These are phyloP conservation scores for Cladosporium sp. DNA, from an alignment of 2,329 filamentous ascomycete species.

Conservation along the genomic window DNA sequence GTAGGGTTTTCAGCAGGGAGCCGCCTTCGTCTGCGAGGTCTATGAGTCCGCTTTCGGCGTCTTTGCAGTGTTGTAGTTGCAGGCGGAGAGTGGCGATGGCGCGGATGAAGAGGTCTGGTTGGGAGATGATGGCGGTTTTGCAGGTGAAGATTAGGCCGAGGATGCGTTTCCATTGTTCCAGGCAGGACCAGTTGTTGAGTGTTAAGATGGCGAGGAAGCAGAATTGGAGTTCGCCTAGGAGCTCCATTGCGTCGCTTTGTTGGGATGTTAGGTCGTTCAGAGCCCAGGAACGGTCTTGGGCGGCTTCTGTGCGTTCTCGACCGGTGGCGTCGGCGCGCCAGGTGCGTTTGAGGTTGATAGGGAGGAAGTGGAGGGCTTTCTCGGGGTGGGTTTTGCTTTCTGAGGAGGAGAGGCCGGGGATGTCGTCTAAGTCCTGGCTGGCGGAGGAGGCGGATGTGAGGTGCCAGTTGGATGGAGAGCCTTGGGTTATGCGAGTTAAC, in stretches of 20 bases:
- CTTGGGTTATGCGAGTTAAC: conserved; percentile 48
- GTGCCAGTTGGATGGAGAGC: conserved; percentile 46
- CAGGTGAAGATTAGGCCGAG: conserved; percentile 55
- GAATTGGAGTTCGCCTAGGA: conserved; percentile 58
- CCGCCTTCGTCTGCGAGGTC: conserved; percentile 52
- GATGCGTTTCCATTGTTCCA: conserved; percentile 62
- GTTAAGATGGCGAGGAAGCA: conserved; percentile 59
- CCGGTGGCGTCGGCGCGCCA: conserved; percentile 59
- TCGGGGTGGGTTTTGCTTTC: conserved; percentile 33
- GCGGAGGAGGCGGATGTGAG: conserved; percentile 56
- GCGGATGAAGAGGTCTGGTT: conserved; percentile 48
- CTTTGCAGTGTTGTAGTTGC: conserved; percentile 53
- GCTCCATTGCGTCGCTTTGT: conserved; percentile 28
- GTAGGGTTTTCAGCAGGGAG: conserved; percentile 46
- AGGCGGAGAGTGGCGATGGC: conserved; percentile 46
- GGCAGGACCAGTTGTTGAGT: conserved; percentile 60
- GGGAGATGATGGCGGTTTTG: conserved; percentile 44
- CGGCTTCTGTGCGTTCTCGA: conserved; percentile 57
- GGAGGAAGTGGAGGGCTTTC: conserved; percentile 50
- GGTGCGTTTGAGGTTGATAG: conserved; percentile 57
- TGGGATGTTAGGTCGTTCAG: conserved; percentile 48
- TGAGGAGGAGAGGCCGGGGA: conserved; percentile 48
- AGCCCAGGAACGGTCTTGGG: conserved; percentile 59
- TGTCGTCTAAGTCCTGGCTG: conserved; percentile 52
- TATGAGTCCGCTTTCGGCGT: conserved; percentile 58